These are phyloP conservation scores for Chaetomiaceae sp. DNA, from an alignment of 2,329 filamentous ascomycete genomes.

Conservation along the genomic window DNA sequence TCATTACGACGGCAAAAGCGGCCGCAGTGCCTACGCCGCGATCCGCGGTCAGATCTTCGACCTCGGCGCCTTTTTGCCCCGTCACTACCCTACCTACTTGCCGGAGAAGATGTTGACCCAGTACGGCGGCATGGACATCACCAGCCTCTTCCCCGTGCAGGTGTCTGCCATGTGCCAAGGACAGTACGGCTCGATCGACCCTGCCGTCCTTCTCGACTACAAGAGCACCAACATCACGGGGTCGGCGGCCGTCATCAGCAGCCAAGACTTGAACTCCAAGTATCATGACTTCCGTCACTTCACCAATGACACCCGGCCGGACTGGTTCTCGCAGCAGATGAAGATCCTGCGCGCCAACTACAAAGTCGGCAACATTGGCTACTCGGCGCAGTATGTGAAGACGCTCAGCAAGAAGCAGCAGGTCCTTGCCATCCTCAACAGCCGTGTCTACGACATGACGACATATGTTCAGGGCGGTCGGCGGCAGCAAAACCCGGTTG, in stretches of 20 bases:
- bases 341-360: slow-evolving; percentile 69
- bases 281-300: slow-evolving; percentile 93
- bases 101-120: slow-evolving; percentile 62
- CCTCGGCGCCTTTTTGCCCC: slow-evolving; percentile 64
- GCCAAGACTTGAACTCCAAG: slow-evolving; percentile 64
- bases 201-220: slow-evolving; percentile 80
- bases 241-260: slow-evolving; percentile 58
- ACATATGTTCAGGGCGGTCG: slow-evolving; percentile 75
- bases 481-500: slow-evolving; percentile 51
- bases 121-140: slow-evolving; percentile 87
- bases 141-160: slow-evolving; percentile 84
- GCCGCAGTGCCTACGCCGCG: slow-evolving; percentile 61
- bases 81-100: slow-evolving; percentile 68
- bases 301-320: slow-evolving; percentile 73
- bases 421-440: slow-evolving; percentile 72
- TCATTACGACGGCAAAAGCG: slow-evolving; percentile 65
- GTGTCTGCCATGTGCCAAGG: slow-evolving; percentile 89
- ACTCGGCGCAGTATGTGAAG: slow-evolving; percentile 69
- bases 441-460: slow-evolving; percentile 83
- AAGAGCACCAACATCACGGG: slow-evolving; percentile 70
- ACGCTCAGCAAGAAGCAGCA: slow-evolving; percentile 60
- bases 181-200: slow-evolving; percentile 57
- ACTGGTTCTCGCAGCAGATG: slow-evolving; percentile 94
- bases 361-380: slow-evolving; percentile 84
- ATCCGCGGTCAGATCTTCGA: slow-evolving; percentile 90